A percentile compares a stretch with the other conserved stretches of the same genome.
Conservation (phyloP, 495 filamentous ascomycete genomes). For the Xylaria palmicola region DNA sequence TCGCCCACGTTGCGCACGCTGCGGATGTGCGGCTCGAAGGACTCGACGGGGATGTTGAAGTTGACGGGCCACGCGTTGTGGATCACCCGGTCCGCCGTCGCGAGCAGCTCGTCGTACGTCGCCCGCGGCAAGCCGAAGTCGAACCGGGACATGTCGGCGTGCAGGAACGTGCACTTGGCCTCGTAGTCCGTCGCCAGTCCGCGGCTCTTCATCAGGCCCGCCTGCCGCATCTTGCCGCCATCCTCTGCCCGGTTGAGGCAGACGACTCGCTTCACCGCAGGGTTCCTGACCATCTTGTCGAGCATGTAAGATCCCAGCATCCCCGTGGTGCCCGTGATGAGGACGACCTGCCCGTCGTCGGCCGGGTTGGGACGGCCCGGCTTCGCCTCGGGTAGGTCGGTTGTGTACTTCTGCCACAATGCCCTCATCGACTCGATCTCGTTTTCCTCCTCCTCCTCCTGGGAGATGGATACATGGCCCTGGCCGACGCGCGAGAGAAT, state of each 20-base stretch:
- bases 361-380: constrained; percentile 31
- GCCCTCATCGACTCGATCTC: constrained; percentile 34
- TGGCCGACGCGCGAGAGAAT: constrained; percentile 24
- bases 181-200: constrained; percentile 35
- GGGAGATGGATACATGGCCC: not conserved
- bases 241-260: constrained; percentile 56
- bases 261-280: constrained; percentile 47
- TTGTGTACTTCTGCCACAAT: constrained; percentile 40
- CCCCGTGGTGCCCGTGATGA: constrained; percentile 61
- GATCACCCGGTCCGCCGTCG: constrained; percentile 49
- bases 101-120: constrained; percentile 39
- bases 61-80: constrained; percentile 66
- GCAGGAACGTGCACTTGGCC: constrained; percentile 49
- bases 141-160: constrained; percentile 44
- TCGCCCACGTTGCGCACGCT: constrained; percentile 55
- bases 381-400: constrained; percentile 25
- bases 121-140: constrained; percentile 44
- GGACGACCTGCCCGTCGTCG: constrained; percentile 42
- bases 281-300: constrained; percentile 37
- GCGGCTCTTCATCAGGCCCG: constrained; percentile 27
- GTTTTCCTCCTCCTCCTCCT: constrained; percentile 14
- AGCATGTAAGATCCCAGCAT: constrained; percentile 59
- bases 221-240: constrained; percentile 35
- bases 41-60: constrained; percentile 57
- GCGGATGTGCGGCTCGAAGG: constrained; percentile 55